phyloP scores from a whole-genome alignment of 345 rosid species.

The Excoecaria cochinchinensis region DNA sequence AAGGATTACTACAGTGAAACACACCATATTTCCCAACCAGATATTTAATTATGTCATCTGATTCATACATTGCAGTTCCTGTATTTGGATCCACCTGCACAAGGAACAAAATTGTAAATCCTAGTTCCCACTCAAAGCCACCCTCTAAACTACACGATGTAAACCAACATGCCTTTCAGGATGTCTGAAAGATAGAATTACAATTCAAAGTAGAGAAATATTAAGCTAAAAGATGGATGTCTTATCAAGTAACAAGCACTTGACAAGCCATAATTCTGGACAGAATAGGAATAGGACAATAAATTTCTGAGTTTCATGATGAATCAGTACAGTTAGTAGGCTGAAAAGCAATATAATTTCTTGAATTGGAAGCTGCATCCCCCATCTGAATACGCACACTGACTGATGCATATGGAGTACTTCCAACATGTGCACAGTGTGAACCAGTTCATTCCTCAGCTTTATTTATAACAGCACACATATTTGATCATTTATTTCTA shows the following conservation, averaged over 20 bases:
- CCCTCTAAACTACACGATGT: background rate
- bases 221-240: background rate
- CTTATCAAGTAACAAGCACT: background rate
- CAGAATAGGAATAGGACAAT: background rate
- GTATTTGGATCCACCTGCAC: slow-evolving; percentile 90
- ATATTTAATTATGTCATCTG: slow-evolving; percentile 86
- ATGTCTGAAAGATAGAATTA: background rate
- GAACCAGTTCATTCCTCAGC: no score
- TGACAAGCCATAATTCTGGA: background rate
- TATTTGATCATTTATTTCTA: no score
- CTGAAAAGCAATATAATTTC: no score
- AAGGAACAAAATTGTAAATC: slow-evolving; percentile 17
- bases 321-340: background rate
- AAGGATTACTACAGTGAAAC: slow-evolving; percentile 24
- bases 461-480: no score
- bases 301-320: background rate
- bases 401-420: no score
- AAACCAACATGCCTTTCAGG: background rate
- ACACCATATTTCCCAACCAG: slow-evolving; percentile 73
- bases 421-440: no score
- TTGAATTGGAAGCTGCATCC: no score
- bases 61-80: slow-evolving; percentile 89
- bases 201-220: background rate
- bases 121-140: slow-evolving; percentile 10
- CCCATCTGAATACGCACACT: no score